Conservation (phyloP, 495 filamentous ascomycete species). For the Echria macrotheca region DNA sequence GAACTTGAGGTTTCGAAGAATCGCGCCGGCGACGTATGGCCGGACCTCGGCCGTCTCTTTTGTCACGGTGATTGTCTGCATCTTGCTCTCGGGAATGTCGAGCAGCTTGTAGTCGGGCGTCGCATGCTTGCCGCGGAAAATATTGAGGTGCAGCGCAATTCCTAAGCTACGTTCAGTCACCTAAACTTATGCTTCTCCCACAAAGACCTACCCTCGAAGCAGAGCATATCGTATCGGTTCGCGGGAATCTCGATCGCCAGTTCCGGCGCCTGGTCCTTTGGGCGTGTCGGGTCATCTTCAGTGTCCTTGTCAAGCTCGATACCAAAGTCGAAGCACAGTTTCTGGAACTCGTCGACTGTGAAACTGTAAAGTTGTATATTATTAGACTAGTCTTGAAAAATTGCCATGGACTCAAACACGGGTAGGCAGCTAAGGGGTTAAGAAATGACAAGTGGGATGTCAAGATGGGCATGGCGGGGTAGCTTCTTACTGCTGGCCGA, state of each 20-base stretch:
- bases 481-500: slow-evolving; percentile 72
- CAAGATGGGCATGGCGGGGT: slow-evolving; percentile 20
- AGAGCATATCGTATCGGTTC: slow-evolving; percentile 98
- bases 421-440: neutral
- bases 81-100: slow-evolving; percentile 63
- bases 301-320: slow-evolving; percentile 98
- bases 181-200: neutral
- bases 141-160: slow-evolving; percentile 89
- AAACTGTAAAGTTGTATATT: slow-evolving; percentile 49
- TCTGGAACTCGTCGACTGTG: slow-evolving; percentile 90
- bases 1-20: slow-evolving; percentile 87
- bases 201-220: slow-evolving; percentile 65
- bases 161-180: slow-evolving; percentile 30
- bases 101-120: slow-evolving; percentile 74
- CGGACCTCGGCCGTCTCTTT: slow-evolving; percentile 75
- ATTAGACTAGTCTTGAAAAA: neutral
- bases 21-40: slow-evolving; percentile 79
- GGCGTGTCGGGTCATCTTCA: slow-evolving; percentile 55
- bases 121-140: slow-evolving; percentile 72
- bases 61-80: slow-evolving; percentile 73
- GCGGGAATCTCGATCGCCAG: slow-evolving; percentile 98
- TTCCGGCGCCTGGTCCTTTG: slow-evolving; percentile 80
- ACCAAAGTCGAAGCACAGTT: slow-evolving; percentile 97
- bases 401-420: neutral
- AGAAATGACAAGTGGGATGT: neutral